A percentile compares a stretch with the other conserved stretches of the same genome.
Conservation (phyloP, 257 asterid species). For the Solanum paucissectum region DNA sequence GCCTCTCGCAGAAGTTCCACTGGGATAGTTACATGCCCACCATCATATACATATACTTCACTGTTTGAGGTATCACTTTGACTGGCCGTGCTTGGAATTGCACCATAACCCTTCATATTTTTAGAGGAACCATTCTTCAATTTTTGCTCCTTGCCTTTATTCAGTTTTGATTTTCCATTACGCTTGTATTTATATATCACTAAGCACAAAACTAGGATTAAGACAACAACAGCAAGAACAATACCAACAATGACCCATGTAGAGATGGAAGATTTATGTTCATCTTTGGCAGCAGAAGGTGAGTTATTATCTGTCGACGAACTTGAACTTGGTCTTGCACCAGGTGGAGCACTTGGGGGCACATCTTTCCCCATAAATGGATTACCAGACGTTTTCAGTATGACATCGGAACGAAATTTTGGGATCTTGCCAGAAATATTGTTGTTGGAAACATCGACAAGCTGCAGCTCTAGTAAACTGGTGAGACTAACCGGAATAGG, state of each 20-base stretch:
- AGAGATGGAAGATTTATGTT: conserved; percentile 1
- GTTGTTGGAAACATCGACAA: conserved; percentile 71
- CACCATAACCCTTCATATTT: conserved; percentile 3
- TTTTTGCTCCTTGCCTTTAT: not conserved
- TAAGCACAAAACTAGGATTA: conserved; percentile 3
- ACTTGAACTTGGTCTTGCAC: conserved; percentile 1
- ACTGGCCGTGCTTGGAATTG: not conserved
- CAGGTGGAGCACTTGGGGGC: conserved; percentile 15
- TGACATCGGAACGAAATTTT: conserved; percentile 23
- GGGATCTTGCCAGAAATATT: conserved; percentile 73
- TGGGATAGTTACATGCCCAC: conserved; percentile 39
- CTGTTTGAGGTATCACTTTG: conserved; percentile 5
- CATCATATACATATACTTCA: conserved; percentile 31
- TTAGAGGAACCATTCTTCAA: not conserved
- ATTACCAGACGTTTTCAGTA: conserved; percentile 38
- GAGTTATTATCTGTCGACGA: not conserved
- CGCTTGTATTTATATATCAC: conserved; percentile 23
- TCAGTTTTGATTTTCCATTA: not conserved
- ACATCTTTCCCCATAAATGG: conserved; percentile 43
- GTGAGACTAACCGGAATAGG: conserved; percentile 50
- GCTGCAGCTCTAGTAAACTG: conserved; percentile 27
- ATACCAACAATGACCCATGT: conserved; percentile 20
- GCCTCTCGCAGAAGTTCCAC: conserved; percentile 52
- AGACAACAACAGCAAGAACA: conserved; percentile 5
- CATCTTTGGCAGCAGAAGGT: conserved; percentile 1